Base-by-base conservation (phyloP, 1,139 yeast genomes). In the Taiozyma sp. region DNA sequence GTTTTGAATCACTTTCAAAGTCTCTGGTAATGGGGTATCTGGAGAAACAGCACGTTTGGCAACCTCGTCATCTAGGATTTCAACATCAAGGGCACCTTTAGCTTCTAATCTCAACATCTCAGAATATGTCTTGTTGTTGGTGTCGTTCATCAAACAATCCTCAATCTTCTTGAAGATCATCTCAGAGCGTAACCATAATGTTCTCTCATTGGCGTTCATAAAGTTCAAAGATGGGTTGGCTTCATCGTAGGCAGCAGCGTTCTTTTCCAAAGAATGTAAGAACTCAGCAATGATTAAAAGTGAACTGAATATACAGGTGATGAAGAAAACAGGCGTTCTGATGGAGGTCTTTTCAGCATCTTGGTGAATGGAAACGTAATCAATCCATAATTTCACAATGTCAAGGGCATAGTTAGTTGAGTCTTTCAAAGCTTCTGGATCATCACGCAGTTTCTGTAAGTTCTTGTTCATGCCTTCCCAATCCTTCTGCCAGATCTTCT, bases 241-340 rank as follows among this genome's bases (percentile, higher is more conserved):
- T 2, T 50, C 48, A 57, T 46, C 66, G 46, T 64, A 69, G 14
- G 65, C 62, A 27, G 64, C 60, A 1, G 79, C 77, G 75, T 78
- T 73, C 44, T 67, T 70, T 62, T 85, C 92, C 40, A 84, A 69
- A 8, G 73, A 69, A 52, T 75, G 74, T 54, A 85, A 67, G 59
- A 82, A 84, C 53, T 83, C 87, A 4, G 89, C 81, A 51, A 85
- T 72, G 44, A 84, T 69, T 51, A 85, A 66, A 5, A 82, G 70
- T 3, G 90, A 73, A 1, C 84, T 78, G 62, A 84, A 83, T 29
- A 84, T 74, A 63, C 88, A 83, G 1, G 88, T 82, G 43, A 84
- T 78, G 61, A 86, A 84, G 64, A 84, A 84, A 19, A 85, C 86
- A 3, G 93, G 93, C 0, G 92, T 84, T 58, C 89, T 73, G 48